A percentile compares a stretch with the other conserved stretches of the same genome.
phyloP scores from a whole-genome alignment of 1,284 basidiomycete species.

The Schizophyllum amplum region DNA sequence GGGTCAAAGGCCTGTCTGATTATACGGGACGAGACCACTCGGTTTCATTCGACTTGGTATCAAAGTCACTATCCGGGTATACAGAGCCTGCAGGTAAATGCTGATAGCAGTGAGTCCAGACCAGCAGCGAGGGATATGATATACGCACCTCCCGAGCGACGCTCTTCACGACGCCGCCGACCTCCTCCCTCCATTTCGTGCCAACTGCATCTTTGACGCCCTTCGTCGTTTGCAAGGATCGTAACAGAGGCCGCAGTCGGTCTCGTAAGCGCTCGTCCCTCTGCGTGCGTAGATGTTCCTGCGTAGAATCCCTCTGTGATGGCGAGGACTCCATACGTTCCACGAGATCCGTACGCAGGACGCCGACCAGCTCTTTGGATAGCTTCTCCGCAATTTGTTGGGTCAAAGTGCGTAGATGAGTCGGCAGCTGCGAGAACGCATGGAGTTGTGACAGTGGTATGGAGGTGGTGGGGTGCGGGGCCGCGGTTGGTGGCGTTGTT shows the following conservation, averaged over 20 bases:
- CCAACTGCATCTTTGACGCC: conserved; percentile 60
- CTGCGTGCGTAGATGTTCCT: background rate
- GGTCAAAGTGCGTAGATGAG: conserved; percentile 56
- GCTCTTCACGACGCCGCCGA: conserved; percentile 57
- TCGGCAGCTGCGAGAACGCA: conserved; percentile 66
- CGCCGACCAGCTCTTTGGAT: conserved; percentile 68
- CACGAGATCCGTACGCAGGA: conserved; percentile 63
- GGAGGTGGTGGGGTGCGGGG: conserved; percentile 1
- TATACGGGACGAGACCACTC: too few species aligned
- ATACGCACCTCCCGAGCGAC: conserved; percentile 44
- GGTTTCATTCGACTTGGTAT: background rate
- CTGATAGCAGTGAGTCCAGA: background rate
- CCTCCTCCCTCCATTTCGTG: conserved; percentile 71
- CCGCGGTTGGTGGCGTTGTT: background rate
- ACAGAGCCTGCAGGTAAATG: background rate
- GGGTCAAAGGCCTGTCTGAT: too few species aligned
- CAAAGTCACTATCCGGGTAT: background rate
- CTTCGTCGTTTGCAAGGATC: conserved; percentile 70
- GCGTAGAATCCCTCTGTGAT: conserved; percentile 12
- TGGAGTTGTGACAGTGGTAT: conserved; percentile 53
- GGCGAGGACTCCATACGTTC: conserved; percentile 37
- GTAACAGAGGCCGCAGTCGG: conserved; percentile 61
- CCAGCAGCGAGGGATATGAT: too few species aligned
- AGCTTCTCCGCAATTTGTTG: conserved; percentile 70
- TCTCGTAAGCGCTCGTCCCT: conserved; percentile 40